These are phyloP conservation scores for Pulveroboletus sp. DNA, from an alignment of 768 basidiomycete species.

Conservation along the genomic window DNA sequence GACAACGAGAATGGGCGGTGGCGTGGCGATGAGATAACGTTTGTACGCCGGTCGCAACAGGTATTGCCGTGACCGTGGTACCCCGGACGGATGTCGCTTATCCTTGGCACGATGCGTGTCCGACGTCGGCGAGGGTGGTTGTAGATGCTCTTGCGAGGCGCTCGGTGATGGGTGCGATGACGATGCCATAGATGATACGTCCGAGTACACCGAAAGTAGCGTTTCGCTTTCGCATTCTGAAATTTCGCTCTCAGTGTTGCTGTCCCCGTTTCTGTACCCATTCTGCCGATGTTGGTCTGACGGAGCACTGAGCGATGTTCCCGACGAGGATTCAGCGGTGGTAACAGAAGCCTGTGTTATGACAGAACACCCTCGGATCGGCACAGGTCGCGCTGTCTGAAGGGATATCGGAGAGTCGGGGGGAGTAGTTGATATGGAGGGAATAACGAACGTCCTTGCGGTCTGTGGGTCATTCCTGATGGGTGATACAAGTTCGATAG, in stretches of 20 bases:
- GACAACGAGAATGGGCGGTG: slow-evolving; percentile 86
- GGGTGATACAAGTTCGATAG: slow-evolving; percentile 18
- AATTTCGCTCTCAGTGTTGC: slow-evolving; percentile 29
- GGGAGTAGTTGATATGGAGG: slow-evolving; percentile 51
- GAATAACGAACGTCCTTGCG: slow-evolving; percentile 48
- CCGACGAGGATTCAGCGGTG: slow-evolving; percentile 18
- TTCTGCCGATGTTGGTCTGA: slow-evolving; percentile 18
- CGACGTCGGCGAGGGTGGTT: slow-evolving; percentile 13
- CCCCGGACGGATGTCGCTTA: slow-evolving; percentile 33
- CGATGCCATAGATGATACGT: slow-evolving; percentile 31
- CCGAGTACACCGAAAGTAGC: slow-evolving; percentile 30
- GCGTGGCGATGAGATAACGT: slow-evolving; percentile 84
- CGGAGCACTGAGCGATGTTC: slow-evolving; percentile 31
- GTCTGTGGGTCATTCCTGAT: slow-evolving; percentile 17
- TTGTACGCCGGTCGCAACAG: slow-evolving; percentile 87
- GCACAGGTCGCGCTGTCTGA: slow-evolving; percentile 16
- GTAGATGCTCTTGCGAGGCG: slow-evolving; percentile 29
- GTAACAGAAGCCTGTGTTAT: slow-evolving; percentile 7
- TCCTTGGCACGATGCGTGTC: slow-evolving; percentile 21
- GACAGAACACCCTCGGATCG: slow-evolving; percentile 9
- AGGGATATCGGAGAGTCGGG: slow-evolving; percentile 38
- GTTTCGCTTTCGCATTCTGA: slow-evolving; percentile 36
- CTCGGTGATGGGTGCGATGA: slow-evolving; percentile 32
- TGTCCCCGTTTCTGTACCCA: slow-evolving; percentile 21
- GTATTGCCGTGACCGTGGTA: slow-evolving; percentile 53